A percentile compares a stretch with the other conserved stretches of the same genome.
phyloP scores from a whole-genome alignment of 495 filamentous ascomycete genomes.

The Penicillium crystallinum region DNA sequence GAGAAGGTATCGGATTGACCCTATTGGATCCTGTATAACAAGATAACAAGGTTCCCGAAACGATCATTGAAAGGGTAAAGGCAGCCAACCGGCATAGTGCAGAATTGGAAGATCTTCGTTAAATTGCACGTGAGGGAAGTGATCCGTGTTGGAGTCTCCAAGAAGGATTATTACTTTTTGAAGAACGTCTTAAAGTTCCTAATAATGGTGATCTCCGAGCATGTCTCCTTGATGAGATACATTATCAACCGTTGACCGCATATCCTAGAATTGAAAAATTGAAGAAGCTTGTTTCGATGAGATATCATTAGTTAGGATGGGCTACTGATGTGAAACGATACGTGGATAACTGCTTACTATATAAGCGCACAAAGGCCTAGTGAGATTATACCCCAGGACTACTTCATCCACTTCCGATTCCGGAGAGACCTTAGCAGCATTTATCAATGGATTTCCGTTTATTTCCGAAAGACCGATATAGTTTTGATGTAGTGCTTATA shows the following conservation, averaged over 20 bases:
- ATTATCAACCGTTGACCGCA: conserved; percentile 1
- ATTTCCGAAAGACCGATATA: too few species aligned
- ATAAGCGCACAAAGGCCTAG: background rate
- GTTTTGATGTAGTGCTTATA: too few species aligned
- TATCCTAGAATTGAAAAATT: conserved; percentile 5
- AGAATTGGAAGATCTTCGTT: too few species aligned
- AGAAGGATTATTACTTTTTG: background rate
- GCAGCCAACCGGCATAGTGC: too few species aligned
- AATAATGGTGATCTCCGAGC: background rate
- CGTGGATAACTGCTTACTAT: too few species aligned
- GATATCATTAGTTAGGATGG: background rate
- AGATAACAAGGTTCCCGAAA: too few species aligned
- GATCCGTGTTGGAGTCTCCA: too few species aligned
- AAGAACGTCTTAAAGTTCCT: background rate
- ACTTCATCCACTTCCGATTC: background rate
- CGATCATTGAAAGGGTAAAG: too few species aligned
- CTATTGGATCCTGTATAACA: too few species aligned
- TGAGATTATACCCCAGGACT: background rate
- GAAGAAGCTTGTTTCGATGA: background rate
- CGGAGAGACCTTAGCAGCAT: background rate
- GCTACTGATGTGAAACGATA: background rate
- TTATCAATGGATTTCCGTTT: too few species aligned
- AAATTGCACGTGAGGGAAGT: too few species aligned
- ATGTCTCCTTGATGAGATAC: conserved; percentile 6
- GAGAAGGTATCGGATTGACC: too few species aligned